A percentile compares a stretch with the other conserved stretches of the same genome.
These are phyloP conservation scores for rapeseed (Brassica napus) DNA, from an alignment of 345 rosid species.

Conservation along the genomic window DNA sequence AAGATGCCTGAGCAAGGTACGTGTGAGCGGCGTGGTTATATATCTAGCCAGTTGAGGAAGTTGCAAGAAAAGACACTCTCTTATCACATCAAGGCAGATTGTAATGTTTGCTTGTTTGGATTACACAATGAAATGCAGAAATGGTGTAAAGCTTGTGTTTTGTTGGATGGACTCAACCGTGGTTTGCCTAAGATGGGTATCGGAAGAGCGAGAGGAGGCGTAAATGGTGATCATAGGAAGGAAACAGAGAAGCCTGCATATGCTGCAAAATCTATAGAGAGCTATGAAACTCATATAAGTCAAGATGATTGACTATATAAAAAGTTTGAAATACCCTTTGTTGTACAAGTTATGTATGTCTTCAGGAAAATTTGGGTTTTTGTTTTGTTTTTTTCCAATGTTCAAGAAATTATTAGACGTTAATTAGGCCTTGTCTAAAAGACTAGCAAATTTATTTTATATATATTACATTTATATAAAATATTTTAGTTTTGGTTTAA, in stretches of 20 bases:
- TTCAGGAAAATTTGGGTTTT: too few species aligned
- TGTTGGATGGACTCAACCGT: conserved; percentile 84
- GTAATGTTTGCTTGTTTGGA: not conserved
- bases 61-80: not conserved
- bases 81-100: not conserved
- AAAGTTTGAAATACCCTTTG: too few species aligned
- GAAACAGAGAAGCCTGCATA: conserved; percentile 31
- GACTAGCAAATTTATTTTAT: not conserved
- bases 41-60: conserved; percentile 81
- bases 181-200: conserved; percentile 92
- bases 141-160: conserved; percentile 95
- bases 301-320: too few species aligned
- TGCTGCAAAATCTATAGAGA: conserved; percentile 40
- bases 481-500: not conserved
- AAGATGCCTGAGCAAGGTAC: conserved; percentile 98
- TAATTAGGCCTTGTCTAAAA: too few species aligned
- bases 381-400: too few species aligned
- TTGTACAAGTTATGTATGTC: too few species aligned
- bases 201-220: conserved; percentile 54
- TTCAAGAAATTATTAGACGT: too few species aligned
- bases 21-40: conserved; percentile 91
- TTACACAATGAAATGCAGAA: conserved; percentile 46
- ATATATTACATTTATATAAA: too few species aligned
- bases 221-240: conserved; percentile 40
- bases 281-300: not conserved